Evolutionary conservation across 768 basidiomycete species (phyloP).

Genomic region (Mycena vitilis): DNA sequence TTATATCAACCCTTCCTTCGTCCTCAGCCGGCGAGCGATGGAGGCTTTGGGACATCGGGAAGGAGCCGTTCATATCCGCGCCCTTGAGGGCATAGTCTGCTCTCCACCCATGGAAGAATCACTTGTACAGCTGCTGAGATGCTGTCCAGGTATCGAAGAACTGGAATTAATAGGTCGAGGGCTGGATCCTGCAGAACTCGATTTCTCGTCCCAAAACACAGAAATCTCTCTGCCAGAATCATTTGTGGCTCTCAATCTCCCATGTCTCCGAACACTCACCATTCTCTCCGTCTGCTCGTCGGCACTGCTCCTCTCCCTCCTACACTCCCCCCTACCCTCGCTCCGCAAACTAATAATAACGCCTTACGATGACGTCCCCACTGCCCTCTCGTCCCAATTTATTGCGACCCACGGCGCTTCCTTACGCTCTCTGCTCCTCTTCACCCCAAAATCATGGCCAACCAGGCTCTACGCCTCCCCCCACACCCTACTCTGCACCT

Average conservation of each 20-base stretch:
- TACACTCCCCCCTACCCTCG: constrained; percentile 69
- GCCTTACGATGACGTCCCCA: constrained; percentile 76
- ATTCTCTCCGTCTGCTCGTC: constrained; percentile 77
- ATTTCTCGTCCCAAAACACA: constrained; percentile 43
- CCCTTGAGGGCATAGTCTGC: constrained; percentile 69
- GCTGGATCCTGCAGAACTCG: constrained; percentile 63
- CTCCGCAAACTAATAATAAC: constrained; percentile 76
- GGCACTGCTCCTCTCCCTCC: constrained; percentile 68
- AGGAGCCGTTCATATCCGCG: constrained; percentile 59
- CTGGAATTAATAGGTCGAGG: constrained; percentile 74
- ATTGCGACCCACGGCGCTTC: constrained; percentile 67
- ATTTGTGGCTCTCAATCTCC: constrained; percentile 63
- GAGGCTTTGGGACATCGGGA: constrained; percentile 64
- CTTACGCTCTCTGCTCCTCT: constrained; percentile 72
- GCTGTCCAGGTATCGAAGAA: constrained; percentile 68
- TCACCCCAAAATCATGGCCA: constrained; percentile 79
- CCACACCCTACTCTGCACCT: constrained; percentile 55
- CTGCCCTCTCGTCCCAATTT: constrained; percentile 67
- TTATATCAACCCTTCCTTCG: constrained; percentile 64
- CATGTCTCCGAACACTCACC: constrained; percentile 67
- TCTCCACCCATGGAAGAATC: constrained; percentile 62
- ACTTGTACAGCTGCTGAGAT: constrained; percentile 66
- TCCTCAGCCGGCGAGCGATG: constrained; percentile 71
- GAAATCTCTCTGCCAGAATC: constrained; percentile 45
- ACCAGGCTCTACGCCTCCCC: constrained; percentile 69